Evolutionary conservation across 768 basidiomycete species (phyloP), one percentile per base, ranked within the genome.

Genomic region (Kwoniella botswanensis): DNA sequence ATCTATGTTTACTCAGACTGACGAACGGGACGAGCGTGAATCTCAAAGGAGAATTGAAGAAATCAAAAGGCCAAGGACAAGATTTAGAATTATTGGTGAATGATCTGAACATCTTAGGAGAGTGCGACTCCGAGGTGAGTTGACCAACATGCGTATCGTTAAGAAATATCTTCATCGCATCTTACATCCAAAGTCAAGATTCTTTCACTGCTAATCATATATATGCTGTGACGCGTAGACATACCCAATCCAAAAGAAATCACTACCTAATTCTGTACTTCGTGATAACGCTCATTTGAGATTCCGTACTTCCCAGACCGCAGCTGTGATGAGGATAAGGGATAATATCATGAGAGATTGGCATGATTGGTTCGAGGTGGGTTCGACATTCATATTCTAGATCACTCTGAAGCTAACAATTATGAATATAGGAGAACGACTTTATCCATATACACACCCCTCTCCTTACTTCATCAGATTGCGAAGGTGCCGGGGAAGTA

Each of bases 401-500:
- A 12, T 46, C 44, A 17, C 10, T 12, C 17, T 46, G 4, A 29
- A 50, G 53, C 52, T 7, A 43, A n/a, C 18, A 26, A 4, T 2
- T 26, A 26, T 26, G 4, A 2, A 26, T 26, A 26, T 26, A 96
- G 92, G 84, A 83, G n/a, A 88, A 92, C 82, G 92, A 88, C 11
- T 98, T 97, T 82, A 83, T 86, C 46, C 88, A 91, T 78, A 87
- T 88, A 15, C 90, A 97, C 77, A 92, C 94, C 0, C 97, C 97
- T 0, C 87, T 98, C 57, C 84, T 98, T 24, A 98, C 96, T 0
- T 88, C 89, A 17, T 93, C 89, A 76, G 97, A 99, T 82, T 94
- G 94, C 65, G 97, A 99, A 86, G 97, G 95, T 13, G 95, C 92
- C 7, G 96, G 97, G 21, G 95, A 98, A 83, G 88, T 92, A 1